These are phyloP conservation scores for Ustilago cynodontis DNA, from an alignment of 1,284 basidiomycete species.

Conservation along the genomic window DNA sequence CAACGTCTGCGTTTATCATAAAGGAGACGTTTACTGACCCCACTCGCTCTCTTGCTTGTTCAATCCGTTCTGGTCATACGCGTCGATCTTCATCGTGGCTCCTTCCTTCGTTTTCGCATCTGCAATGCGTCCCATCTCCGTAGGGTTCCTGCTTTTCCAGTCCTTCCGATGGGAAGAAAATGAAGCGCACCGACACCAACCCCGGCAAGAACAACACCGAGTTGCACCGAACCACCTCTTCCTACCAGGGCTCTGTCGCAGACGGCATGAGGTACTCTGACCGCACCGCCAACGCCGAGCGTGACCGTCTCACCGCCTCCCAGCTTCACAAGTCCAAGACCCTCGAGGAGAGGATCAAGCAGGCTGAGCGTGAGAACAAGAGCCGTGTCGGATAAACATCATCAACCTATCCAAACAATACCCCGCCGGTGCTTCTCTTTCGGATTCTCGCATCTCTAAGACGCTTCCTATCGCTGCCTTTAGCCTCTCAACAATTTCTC, in stretches of 20 bases:
- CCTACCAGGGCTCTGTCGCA: conserved; percentile 69
- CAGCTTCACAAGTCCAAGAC: conserved; percentile 69
- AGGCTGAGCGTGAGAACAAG: conserved; percentile 66
- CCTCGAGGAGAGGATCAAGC: conserved; percentile 67
- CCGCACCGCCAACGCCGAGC: conserved; percentile 48
- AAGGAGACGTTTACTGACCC: neutral
- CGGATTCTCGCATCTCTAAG: neutral
- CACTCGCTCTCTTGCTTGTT: neutral
- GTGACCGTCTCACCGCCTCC: conserved; percentile 65
- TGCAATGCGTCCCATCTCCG: neutral
- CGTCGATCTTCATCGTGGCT: neutral
- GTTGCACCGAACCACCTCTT: conserved; percentile 69
- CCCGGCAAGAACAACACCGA: conserved; percentile 63
- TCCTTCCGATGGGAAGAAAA: conserved; percentile 64
- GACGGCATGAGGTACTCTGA: conserved; percentile 69
- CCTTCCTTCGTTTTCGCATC: neutral
- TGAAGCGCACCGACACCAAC: conserved; percentile 69
- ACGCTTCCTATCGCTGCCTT: neutral
- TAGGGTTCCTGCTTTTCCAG: conserved; percentile 63
- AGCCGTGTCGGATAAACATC: conserved; percentile 15
- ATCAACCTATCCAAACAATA: neutral
- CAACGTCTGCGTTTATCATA: neutral
- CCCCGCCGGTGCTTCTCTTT: neutral
- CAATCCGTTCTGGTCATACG: neutral
- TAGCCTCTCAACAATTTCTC: neutral